phyloP scores from a whole-genome alignment of 768 basidiomycete genomes.

The Boletus rubropictus region DNA sequence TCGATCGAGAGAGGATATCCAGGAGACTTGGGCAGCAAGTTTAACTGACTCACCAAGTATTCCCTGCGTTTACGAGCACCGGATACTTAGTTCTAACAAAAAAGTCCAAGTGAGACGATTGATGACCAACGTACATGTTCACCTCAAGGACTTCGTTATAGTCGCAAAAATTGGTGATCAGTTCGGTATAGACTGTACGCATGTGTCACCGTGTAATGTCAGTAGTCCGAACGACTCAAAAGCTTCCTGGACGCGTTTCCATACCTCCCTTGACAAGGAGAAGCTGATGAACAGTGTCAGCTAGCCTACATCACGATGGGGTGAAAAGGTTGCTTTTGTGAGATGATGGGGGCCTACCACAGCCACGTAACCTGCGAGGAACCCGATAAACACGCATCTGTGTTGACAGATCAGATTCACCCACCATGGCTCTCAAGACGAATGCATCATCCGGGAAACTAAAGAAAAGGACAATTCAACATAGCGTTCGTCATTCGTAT shows the following conservation, averaged over 20 bases:
- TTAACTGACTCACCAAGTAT: slow-evolving; percentile 11
- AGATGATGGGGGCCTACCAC: slow-evolving; percentile 3
- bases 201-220: neutral
- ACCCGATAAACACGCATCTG: neutral
- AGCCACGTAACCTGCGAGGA: slow-evolving; percentile 14
- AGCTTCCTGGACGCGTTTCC: neutral
- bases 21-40: neutral
- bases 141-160: slow-evolving; percentile 5
- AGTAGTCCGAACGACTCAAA: neutral
- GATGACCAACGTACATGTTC: slow-evolving; percentile 7
- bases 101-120: neutral
- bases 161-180: slow-evolving; percentile 14
- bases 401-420: neutral
- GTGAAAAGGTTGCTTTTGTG: neutral
- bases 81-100: neutral
- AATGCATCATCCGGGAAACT: slow-evolving; percentile 8
- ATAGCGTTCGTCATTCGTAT: neutral
- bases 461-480: neutral
- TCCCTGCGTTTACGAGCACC: slow-evolving; percentile 1
- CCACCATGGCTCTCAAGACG: slow-evolving; percentile 10
- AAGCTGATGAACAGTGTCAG: slow-evolving; percentile 14
- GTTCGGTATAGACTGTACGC: slow-evolving; percentile 8
- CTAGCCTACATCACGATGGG: slow-evolving; percentile 3
- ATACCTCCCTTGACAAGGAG: slow-evolving; percentile 17
- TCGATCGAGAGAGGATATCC: neutral